phyloP scores from a whole-genome alignment of 352 stramenopile species.

The Thraustochytrium sp. region DNA sequence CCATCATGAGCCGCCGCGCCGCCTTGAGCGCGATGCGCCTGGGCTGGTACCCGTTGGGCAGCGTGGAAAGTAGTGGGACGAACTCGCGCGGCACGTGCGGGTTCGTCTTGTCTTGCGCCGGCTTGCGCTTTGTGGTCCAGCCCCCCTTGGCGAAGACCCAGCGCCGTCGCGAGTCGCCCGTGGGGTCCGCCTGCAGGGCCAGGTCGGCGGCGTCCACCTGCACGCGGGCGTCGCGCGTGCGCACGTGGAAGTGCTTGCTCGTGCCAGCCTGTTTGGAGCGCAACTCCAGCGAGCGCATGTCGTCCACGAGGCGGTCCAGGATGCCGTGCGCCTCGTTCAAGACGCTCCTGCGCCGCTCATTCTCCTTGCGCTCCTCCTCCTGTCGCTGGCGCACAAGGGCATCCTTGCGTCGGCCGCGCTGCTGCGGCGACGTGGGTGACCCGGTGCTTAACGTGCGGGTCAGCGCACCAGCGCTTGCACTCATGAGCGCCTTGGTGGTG shows the following conservation, averaged over 20 bases:
- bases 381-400: not conserved
- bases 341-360: not conserved
- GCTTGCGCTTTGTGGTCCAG: not conserved
- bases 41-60: not conserved
- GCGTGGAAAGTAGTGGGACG: not conserved
- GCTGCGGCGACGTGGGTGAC: not conserved
- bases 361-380: not conserved
- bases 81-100: conserved; percentile 7
- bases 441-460: not conserved
- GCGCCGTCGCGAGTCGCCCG: not conserved
- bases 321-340: not conserved
- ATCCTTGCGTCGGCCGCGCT: not conserved
- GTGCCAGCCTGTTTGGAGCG: no score
- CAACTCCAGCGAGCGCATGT: no score
- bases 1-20: not conserved
- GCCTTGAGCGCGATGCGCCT: not conserved
- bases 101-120: not conserved
- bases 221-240: conserved; percentile 6
- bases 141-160: not conserved
- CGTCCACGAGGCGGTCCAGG: not conserved
- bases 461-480: not conserved
- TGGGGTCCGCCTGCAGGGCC: not conserved
- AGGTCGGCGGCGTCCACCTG: not conserved
- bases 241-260: no score
- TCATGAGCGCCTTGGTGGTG: not conserved